Evolutionary conservation across 2,329 filamentous ascomycete species (phyloP).

Genomic region (Coniella vitis): DNA sequence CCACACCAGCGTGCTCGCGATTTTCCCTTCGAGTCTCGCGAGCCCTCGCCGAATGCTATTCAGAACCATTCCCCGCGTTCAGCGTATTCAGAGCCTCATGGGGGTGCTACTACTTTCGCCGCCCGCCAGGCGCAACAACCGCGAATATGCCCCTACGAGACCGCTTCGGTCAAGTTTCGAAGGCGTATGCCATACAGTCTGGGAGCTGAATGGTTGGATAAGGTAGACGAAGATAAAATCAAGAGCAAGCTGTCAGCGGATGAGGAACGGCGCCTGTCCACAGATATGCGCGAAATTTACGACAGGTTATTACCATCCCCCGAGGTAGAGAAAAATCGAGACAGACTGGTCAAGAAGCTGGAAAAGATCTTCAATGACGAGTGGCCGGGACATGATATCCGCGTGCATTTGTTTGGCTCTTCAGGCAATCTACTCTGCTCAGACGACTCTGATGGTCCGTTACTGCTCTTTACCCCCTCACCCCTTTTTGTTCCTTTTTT

Average conservation of each 20-base stretch:
- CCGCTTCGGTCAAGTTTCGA: constrained; percentile 70
- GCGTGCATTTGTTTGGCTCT: constrained; percentile 93
- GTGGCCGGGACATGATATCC: constrained; percentile 87
- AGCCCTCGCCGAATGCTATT: constrained; percentile 71
- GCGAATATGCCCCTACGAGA: constrained; percentile 73
- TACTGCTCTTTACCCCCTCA: neutral
- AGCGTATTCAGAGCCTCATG: constrained; percentile 81
- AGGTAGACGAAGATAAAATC: constrained; percentile 62
- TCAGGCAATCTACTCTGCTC: constrained; percentile 93
- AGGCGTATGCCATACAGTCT: constrained; percentile 88
- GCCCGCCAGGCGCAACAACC: constrained; percentile 42
- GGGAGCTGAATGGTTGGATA: constrained; percentile 71
- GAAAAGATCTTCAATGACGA: constrained; percentile 81
- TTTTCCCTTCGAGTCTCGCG: constrained; percentile 67
- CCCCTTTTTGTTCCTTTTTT: too few relatives aligned
- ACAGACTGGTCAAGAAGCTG: constrained; percentile 75
- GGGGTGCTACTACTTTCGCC: constrained; percentile 60
- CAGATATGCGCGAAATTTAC: constrained; percentile 81
- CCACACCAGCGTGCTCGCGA: constrained; percentile 83
- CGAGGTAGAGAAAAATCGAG: constrained; percentile 69
- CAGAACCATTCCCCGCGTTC: constrained; percentile 83
- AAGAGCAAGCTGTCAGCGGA: constrained; percentile 64
- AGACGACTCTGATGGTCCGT: constrained; percentile 87
- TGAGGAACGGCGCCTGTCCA: constrained; percentile 68
- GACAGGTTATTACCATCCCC: constrained; percentile 74